Percentiles rank a stretch among this genome's conserved stretches.
Evolutionary conservation across 768 basidiomycete species (phyloP).

Genomic region (Amanita rimosa): DNA sequence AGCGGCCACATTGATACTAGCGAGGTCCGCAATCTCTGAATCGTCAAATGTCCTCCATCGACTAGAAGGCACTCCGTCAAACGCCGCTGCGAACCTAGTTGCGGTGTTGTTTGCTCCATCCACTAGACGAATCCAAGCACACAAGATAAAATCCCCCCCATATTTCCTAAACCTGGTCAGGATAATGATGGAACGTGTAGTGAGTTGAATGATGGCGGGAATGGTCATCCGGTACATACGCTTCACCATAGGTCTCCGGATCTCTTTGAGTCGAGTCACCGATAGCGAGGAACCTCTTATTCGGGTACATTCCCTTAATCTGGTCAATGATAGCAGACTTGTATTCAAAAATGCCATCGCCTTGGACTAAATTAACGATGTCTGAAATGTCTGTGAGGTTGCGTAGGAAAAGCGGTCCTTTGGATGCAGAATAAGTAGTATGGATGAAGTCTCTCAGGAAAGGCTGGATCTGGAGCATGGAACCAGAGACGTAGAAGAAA

Average conservation of each 20-base stretch:
- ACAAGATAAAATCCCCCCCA: conserved; percentile 22
- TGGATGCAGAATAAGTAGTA: conserved; percentile 20
- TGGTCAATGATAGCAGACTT: conserved; percentile 26
- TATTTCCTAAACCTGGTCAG: conserved; percentile 22
- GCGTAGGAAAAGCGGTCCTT: conserved; percentile 26
- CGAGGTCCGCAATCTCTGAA: conserved; percentile 22
- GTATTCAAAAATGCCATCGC: conserved; percentile 19
- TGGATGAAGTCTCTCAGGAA: conserved; percentile 30
- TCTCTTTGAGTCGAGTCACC: conserved; percentile 37
- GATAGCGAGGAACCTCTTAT: conserved; percentile 28
- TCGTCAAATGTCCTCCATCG: conserved; percentile 25
- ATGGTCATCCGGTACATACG: conserved; percentile 17
- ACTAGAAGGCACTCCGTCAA: conserved; percentile 21
- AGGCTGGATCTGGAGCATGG: conserved; percentile 34
- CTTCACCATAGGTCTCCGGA: conserved; percentile 31
- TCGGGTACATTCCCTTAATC: conserved; percentile 29
- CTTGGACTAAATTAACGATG: conserved; percentile 17
- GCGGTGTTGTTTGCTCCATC: conserved; percentile 30
- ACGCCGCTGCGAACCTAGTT: conserved; percentile 23
- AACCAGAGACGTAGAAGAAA: conserved; percentile 33
- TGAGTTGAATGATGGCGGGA: background rate
- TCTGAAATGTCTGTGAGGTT: conserved; percentile 23
- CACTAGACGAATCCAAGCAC: conserved; percentile 33
- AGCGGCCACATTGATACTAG: conserved; percentile 25
- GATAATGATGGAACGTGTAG: background rate